phyloP scores from a whole-genome alignment of 495 filamentous ascomycete genomes.

The Penicillium taxi region DNA sequence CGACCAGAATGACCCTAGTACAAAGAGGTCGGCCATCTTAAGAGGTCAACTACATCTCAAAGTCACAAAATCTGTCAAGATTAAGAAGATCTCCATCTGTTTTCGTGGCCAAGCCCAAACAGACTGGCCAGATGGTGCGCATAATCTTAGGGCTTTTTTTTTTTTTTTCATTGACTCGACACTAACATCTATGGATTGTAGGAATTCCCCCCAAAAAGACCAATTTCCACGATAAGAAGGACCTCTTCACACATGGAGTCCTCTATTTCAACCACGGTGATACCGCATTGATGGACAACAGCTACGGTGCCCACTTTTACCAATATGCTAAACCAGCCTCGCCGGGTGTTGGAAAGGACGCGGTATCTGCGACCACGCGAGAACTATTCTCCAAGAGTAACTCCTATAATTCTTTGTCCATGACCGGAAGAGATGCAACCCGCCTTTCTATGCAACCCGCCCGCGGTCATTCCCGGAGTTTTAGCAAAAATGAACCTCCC shows the following conservation, averaged over 20 bases:
- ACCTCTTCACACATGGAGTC: conserved; percentile 39
- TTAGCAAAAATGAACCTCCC: conserved; percentile 67
- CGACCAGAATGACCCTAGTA: conserved; percentile 64
- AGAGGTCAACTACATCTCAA: conserved; percentile 76
- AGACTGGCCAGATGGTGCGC: conserved; percentile 88
- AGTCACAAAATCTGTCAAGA: conserved; percentile 83
- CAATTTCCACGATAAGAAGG: conserved; percentile 73
- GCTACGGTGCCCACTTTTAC: conserved; percentile 43
- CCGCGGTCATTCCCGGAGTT: conserved; percentile 71
- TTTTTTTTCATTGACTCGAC: not conserved
- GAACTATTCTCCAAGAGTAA: conserved; percentile 35
- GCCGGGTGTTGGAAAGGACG: conserved; percentile 43
- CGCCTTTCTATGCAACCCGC: conserved; percentile 71
- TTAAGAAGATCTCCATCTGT: conserved; percentile 85
- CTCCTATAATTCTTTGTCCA: conserved; percentile 29
- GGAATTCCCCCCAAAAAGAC: conserved; percentile 85
- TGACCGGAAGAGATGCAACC: conserved; percentile 44
- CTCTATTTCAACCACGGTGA: conserved; percentile 46
- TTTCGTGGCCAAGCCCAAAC: conserved; percentile 82
- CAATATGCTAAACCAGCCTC: conserved; percentile 34
- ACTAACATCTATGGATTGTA: conserved; percentile 26
- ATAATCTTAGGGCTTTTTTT: not conserved
- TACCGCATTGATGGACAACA: conserved; percentile 59
- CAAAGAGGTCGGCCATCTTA: conserved; percentile 72
- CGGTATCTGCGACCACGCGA: conserved; percentile 31